phyloP scores from a whole-genome alignment of 73 alveolate species.

The Symbiodinium natans region DNA sequence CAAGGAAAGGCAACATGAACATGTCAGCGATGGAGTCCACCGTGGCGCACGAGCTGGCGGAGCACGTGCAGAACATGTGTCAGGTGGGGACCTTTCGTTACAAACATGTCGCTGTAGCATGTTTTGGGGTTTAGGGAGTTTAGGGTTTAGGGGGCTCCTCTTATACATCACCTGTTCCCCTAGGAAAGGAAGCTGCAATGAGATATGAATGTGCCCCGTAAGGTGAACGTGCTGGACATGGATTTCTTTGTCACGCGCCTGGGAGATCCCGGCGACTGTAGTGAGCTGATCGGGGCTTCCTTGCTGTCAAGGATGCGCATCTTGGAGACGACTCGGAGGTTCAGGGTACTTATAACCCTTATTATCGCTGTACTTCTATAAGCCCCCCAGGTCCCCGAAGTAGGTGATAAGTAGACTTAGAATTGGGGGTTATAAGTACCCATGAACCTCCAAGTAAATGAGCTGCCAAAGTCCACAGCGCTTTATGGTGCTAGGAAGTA shows the following conservation, averaged over 20 bases:
- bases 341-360: too few relatives aligned
- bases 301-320: background rate
- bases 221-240: background rate
- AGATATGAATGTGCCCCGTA: background rate
- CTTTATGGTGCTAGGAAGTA: too few relatives aligned
- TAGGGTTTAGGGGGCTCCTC: too few relatives aligned
- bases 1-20: background rate
- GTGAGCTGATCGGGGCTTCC: conserved; percentile 8
- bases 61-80: background rate
- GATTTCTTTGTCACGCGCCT: background rate
- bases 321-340: too few relatives aligned
- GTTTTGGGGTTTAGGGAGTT: too few relatives aligned
- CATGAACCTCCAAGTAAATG: too few relatives aligned
- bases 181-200: background rate
- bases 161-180: background rate
- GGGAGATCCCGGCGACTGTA: background rate
- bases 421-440: too few relatives aligned
- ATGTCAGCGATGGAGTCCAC: conserved; percentile 14
- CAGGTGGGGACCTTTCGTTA: background rate
- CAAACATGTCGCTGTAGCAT: too few relatives aligned
- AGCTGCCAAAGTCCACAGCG: too few relatives aligned
- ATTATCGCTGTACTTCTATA: too few relatives aligned
- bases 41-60: conserved; percentile 14
- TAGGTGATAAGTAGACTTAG: too few relatives aligned
- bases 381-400: too few relatives aligned